These are phyloP conservation scores for Phyllosticta capitalensis DNA, from an alignment of 2,329 filamentous ascomycete species.

Conservation along the genomic window DNA sequence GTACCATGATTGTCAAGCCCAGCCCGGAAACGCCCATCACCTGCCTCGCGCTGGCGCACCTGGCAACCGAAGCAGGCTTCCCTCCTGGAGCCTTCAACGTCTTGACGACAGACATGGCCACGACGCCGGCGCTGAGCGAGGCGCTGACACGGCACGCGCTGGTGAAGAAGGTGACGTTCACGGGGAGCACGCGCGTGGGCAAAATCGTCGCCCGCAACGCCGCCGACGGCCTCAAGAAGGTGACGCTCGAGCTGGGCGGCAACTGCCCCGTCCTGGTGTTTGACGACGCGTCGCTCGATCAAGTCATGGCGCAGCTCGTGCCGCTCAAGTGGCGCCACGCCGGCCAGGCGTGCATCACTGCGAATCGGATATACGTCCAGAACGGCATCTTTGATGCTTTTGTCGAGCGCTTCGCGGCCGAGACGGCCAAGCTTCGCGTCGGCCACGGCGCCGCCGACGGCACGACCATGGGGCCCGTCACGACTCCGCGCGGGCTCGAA, in stretches of 20 bases:
- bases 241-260: slow-evolving; percentile 36
- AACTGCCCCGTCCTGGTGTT: slow-evolving; percentile 37
- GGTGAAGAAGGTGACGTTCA: slow-evolving; percentile 34
- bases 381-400: slow-evolving; percentile 30
- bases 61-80: slow-evolving; percentile 31
- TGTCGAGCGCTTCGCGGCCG: slow-evolving; percentile 35
- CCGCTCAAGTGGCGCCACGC: slow-evolving; percentile 44
- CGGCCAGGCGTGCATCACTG: slow-evolving; percentile 31
- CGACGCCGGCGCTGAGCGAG: slow-evolving; percentile 19
- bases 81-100: slow-evolving; percentile 35
- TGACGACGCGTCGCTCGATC: slow-evolving; percentile 35
- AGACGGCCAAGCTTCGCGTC: slow-evolving; percentile 46
- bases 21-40: slow-evolving; percentile 33
- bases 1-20: slow-evolving; percentile 30
- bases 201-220: slow-evolving; percentile 34
- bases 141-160: slow-evolving; percentile 30
- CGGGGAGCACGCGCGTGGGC: slow-evolving; percentile 29
- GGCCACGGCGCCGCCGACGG: slow-evolving; percentile 46
- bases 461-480: slow-evolving; percentile 38
- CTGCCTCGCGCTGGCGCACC: slow-evolving; percentile 27
- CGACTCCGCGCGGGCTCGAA: slow-evolving; percentile 44
- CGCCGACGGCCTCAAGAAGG: slow-evolving; percentile 34
- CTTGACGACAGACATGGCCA: slow-evolving; percentile 26
- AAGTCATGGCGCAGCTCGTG: slow-evolving; percentile 32
- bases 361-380: slow-evolving; percentile 30